Evolutionary conservation across 1,284 basidiomycete species (phyloP).

Genomic region (Lignosus rhinocerotis): DNA sequence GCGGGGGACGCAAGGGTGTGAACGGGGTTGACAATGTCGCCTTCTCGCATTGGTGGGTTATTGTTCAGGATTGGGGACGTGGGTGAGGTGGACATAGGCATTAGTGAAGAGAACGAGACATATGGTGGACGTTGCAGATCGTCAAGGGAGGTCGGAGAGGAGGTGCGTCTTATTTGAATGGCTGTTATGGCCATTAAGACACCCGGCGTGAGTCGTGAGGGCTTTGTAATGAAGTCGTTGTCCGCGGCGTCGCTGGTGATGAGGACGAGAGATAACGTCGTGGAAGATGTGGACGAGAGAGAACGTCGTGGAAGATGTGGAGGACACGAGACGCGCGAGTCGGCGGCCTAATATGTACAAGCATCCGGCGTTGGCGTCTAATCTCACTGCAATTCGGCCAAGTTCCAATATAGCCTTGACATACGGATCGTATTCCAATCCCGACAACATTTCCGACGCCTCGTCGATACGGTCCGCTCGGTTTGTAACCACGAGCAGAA

Average conservation of each 20-base stretch:
- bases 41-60: conserved; percentile 16
- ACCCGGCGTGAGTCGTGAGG: not conserved
- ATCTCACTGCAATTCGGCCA: too few relatives aligned
- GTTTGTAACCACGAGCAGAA: too few relatives aligned
- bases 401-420: too few relatives aligned
- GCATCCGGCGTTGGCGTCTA: too few relatives aligned
- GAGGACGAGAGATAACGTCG: conserved; percentile 9
- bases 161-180: conserved; percentile 24
- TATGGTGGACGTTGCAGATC: conserved; percentile 25
- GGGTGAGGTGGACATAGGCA: conserved; percentile 30
- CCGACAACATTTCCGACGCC: too few relatives aligned
- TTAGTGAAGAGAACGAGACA: conserved; percentile 24
- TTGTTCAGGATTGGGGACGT: conserved; percentile 40
- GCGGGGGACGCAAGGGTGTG: conserved; percentile 31
- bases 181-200: conserved; percentile 23
- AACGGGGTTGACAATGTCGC: conserved; percentile 35
- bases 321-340: not conserved
- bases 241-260: conserved; percentile 19
- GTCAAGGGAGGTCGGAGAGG: conserved; percentile 29
- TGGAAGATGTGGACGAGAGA: not conserved
- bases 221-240: not conserved
- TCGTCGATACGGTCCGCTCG: too few relatives aligned
- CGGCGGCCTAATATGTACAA: too few relatives aligned
- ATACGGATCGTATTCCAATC: too few relatives aligned
- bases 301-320: conserved; percentile 1